Base-by-base conservation (phyloP, 2,329 filamentous ascomycete species). In the Grosmannia huntii region DNA sequence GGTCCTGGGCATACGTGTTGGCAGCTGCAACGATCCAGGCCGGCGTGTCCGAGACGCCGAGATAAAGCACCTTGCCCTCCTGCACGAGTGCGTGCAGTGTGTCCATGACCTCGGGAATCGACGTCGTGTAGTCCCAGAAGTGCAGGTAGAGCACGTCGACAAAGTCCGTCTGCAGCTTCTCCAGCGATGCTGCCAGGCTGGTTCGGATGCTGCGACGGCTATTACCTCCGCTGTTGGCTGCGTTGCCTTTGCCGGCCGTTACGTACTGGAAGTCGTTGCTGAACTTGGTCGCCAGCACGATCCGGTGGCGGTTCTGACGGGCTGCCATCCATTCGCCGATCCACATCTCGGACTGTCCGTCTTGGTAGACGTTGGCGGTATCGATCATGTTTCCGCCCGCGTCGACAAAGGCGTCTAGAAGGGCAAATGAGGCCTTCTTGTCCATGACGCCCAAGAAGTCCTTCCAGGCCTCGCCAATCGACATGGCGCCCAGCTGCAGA, bases 381-480 rank as follows among this genome's bases (percentile, higher is more conserved):
- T 87, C 84, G 66, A 87, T 84, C 67, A 87, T 85, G 70, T 87
- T 87, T 14, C 84, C 84, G 5, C 83, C 83, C 0, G 75, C 62
- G 9, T 57, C 60, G 38, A 60, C 62, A 53, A 60, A 67, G 28
- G 62, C 60, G 53, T 68, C 65, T 9, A 68, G 64, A 11, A 67
- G 60, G 54, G 58, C 48, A 57, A 67, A 68, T 14, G 65, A 59
- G 41, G 56, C 33, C 31, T 62, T 61, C 58, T 68, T 67, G 59
- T 59, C 60, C 62, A 65, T 65, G 53, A 48, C 55, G 28, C 64
- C 64, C 63, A 65, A 54, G 1, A 59, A 46, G 2, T 57, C 50
- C 19, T 55, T 53, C 65, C 66, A 67, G 4, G 63, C 64, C 6
- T 65, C 50, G 48, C 66, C 66, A 16, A 67, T 62, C 59, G 71